Evolutionary conservation across 2,329 filamentous ascomycete genomes (phyloP).

Genomic region (Immersiporthe knoxdaviesiana): DNA sequence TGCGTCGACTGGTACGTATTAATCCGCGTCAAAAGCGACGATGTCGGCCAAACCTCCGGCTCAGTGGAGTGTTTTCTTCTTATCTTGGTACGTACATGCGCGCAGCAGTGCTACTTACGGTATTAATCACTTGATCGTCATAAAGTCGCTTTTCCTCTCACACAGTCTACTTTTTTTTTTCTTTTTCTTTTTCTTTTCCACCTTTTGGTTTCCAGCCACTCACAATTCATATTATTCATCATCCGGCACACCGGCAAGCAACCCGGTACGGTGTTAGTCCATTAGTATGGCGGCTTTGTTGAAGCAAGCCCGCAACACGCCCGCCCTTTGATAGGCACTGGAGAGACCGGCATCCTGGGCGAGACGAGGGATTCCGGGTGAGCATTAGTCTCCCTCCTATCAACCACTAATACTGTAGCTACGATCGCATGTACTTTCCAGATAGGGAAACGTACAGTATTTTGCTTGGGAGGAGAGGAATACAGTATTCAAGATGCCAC

Average conservation of each 20-base stretch:
- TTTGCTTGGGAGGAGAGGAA: background rate
- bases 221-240: background rate
- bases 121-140: background rate
- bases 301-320: too few species aligned
- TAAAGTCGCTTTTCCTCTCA: background rate
- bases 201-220: background rate
- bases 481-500: background rate
- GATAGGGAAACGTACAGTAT: background rate
- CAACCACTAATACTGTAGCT: background rate
- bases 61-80: background rate
- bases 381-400: background rate
- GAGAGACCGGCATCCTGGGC: too few species aligned
- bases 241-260: background rate
- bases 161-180: too few species aligned
- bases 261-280: background rate
- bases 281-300: background rate
- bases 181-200: background rate
- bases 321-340: background rate
- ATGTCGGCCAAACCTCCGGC: too few species aligned
- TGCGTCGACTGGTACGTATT: too few species aligned
- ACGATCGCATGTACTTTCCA: slow-evolving; percentile 25
- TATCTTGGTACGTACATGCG: background rate
- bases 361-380: background rate
- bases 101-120: background rate
- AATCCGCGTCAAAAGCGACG: too few species aligned